A percentile compares a stretch with the other conserved stretches of the same genome.
Conservation (phyloP, 768 basidiomycete genomes). For the Leccinum olivaceopallidum region DNA sequence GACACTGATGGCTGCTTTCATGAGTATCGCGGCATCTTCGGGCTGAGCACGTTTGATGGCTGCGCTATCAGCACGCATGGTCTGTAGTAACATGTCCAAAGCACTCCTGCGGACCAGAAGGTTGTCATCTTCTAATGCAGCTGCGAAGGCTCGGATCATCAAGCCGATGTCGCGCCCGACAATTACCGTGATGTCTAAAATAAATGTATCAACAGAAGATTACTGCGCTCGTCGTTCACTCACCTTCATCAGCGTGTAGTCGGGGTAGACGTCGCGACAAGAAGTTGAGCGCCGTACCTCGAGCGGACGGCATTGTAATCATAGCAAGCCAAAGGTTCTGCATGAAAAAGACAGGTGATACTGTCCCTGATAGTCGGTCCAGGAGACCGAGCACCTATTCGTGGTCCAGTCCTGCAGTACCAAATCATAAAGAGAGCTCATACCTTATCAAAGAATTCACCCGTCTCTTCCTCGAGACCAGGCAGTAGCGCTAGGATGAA, state of each 20-base stretch:
- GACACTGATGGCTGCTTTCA: constrained; percentile 84
- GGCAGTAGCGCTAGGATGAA: constrained; percentile 92
- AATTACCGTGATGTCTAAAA: constrained; percentile 61
- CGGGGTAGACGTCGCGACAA: constrained; percentile 78
- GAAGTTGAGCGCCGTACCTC: constrained; percentile 87
- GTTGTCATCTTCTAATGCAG: constrained; percentile 92
- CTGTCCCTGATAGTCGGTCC: constrained; percentile 79
- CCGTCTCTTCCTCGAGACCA: constrained; percentile 95
- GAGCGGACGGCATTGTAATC: constrained; percentile 82
- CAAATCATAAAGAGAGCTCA: neutral
- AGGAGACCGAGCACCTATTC: constrained; percentile 74
- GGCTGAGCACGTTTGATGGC: constrained; percentile 67
- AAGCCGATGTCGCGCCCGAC: constrained; percentile 88
- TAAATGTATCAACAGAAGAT: constrained; percentile 8
- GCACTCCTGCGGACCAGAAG: constrained; percentile 84
- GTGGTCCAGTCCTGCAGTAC: constrained; percentile 13
- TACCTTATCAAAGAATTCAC: constrained; percentile 95
- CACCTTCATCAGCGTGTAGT: constrained; percentile 71
- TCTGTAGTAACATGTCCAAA: constrained; percentile 81
- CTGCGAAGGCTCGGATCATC: constrained; percentile 91
- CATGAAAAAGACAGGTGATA: constrained; percentile 88
- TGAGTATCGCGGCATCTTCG: constrained; percentile 79
- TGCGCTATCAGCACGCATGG: constrained; percentile 70
- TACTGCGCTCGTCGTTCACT: constrained; percentile 3
- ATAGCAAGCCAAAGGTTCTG: constrained; percentile 95